These are phyloP conservation scores for Exophiala xenobiotica DNA, from an alignment of 2,329 filamentous ascomycete species.

Conservation along the genomic window DNA sequence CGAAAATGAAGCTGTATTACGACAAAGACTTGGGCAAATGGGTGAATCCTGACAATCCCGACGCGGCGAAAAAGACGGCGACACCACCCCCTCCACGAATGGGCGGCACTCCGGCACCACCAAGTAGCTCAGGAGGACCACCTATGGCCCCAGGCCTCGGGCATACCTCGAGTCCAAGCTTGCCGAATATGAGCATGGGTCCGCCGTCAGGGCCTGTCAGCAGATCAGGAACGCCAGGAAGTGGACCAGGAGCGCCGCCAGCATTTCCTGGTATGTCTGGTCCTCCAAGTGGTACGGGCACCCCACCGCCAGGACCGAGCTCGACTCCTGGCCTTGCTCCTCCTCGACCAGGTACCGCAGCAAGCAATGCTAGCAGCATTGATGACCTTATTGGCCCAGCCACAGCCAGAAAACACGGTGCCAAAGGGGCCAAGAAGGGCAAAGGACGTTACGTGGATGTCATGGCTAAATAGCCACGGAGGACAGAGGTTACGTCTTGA, in stretches of 20 bases:
- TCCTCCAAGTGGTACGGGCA: constrained; percentile 32
- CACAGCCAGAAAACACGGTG: constrained; percentile 60
- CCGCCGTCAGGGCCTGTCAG: constrained; percentile 20
- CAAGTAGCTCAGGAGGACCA: constrained; percentile 14
- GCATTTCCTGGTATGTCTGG: constrained; percentile 31
- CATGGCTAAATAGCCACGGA: constrained; percentile 79
- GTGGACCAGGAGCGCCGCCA: constrained; percentile 13
- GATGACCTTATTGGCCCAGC: constrained; percentile 84
- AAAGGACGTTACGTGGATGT: constrained; percentile 91
- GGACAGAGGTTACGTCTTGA: too few relatives aligned
- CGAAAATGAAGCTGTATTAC: constrained; percentile 85
- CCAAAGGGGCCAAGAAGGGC: constrained; percentile 64
- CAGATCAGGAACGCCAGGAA: constrained; percentile 25
- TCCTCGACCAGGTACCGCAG: constrained; percentile 69
- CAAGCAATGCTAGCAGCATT: constrained; percentile 91
- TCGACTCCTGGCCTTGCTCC: constrained; percentile 38
- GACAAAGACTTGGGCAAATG: constrained; percentile 96
- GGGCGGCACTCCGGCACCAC: constrained; percentile 37
- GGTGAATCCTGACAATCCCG: constrained; percentile 90
- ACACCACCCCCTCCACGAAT: constrained; percentile 77
- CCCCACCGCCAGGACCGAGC: constrained; percentile 26
- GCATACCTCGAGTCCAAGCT: constrained; percentile 15
- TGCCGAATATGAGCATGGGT: constrained; percentile 16
- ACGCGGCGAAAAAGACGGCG: constrained; percentile 60
- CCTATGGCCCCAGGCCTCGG: constrained; percentile 5